Evolutionary conservation across 805 yeast species (phyloP).

Genomic region (Candida easanensis): DNA sequence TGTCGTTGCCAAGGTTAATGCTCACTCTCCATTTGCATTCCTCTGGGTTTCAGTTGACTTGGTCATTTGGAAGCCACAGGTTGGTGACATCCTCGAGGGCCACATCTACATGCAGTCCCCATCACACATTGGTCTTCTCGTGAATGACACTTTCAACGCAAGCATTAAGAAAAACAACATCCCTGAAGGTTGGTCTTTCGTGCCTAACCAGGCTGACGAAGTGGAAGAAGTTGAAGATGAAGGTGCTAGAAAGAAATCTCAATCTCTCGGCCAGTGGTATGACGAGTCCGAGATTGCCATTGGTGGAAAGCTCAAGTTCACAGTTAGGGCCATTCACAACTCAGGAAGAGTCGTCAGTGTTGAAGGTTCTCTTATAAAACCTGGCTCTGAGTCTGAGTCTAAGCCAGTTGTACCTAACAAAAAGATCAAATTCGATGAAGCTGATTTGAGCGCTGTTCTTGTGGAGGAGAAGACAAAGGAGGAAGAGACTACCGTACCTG

Average conservation of each 20-base stretch:
- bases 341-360: conserved; percentile 82
- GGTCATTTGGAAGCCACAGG: conserved; percentile 84
- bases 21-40: conserved; percentile 84
- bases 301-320: conserved; percentile 80
- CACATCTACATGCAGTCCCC: conserved; percentile 89
- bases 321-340: conserved; percentile 66
- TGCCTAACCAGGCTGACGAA: conserved; percentile 75
- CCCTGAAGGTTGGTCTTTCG: conserved; percentile 84
- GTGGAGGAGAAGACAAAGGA: conserved; percentile 17
- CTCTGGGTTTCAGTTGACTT: conserved; percentile 84
- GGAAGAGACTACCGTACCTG: conserved; percentile 19
- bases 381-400: conserved; percentile 45
- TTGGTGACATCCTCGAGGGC: conserved; percentile 88
- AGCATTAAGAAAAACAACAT: conserved; percentile 81
- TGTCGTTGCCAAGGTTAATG: conserved; percentile 58
- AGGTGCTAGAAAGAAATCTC: conserved; percentile 18
- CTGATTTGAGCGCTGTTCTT: conserved; percentile 29
- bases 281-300: conserved; percentile 71
- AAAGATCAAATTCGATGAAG: conserved; percentile 51
- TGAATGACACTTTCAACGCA: conserved; percentile 94
- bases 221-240: conserved; percentile 26
- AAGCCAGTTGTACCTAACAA: conserved; percentile 48
- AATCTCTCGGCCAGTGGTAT: conserved; percentile 75
- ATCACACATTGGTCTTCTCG: conserved; percentile 86
- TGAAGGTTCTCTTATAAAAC: conserved; percentile 69